Evolutionary conservation across 2,329 filamentous ascomycete species (phyloP).

Genomic region (Botrytis cinerea): DNA sequence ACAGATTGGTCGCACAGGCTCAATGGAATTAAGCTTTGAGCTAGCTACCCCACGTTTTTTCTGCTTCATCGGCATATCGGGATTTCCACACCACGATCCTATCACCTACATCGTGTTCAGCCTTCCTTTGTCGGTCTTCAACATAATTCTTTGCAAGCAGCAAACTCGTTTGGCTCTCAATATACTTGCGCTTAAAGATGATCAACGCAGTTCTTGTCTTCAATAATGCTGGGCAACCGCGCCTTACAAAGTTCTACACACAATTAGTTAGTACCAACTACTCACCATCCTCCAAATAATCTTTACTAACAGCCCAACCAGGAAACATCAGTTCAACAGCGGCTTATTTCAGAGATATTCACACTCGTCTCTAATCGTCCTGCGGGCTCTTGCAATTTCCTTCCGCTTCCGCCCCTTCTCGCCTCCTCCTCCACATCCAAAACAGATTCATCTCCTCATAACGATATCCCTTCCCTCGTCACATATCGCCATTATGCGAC

Average conservation of each 20-base stretch:
- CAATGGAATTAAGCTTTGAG: slow-evolving; percentile 12
- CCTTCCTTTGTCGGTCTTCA: slow-evolving; percentile 20
- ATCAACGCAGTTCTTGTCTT: slow-evolving; percentile 99
- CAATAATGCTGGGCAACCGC: slow-evolving; percentile 95
- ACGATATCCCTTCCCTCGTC: slow-evolving; percentile 90
- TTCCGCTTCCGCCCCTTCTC: slow-evolving; percentile 72
- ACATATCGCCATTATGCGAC: slow-evolving; percentile 98
- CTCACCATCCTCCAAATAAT: slow-evolving; percentile 9
- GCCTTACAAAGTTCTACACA: slow-evolving; percentile 97
- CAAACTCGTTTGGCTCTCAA: slow-evolving; percentile 16
- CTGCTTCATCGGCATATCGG: slow-evolving; percentile 18
- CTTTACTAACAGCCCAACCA: slow-evolving; percentile 45
- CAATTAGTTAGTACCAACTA: slow-evolving; percentile 67
- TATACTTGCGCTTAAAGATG: slow-evolving; percentile 57
- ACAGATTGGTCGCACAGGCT: background rate
- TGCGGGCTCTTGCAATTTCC: slow-evolving; percentile 93
- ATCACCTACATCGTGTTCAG: slow-evolving; percentile 6
- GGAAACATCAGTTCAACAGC: slow-evolving; percentile 97
- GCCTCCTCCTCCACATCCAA: slow-evolving; percentile 68
- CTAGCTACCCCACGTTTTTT: slow-evolving; percentile 30
- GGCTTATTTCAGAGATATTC: slow-evolving; percentile 96
- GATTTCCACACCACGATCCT: background rate
- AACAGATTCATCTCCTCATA: slow-evolving; percentile 64
- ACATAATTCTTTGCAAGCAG: background rate
- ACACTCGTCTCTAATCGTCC: slow-evolving; percentile 90